These are phyloP conservation scores for Hordeum marinum DNA, from an alignment of 176 grass and related monocot species.

Conservation along the genomic window DNA sequence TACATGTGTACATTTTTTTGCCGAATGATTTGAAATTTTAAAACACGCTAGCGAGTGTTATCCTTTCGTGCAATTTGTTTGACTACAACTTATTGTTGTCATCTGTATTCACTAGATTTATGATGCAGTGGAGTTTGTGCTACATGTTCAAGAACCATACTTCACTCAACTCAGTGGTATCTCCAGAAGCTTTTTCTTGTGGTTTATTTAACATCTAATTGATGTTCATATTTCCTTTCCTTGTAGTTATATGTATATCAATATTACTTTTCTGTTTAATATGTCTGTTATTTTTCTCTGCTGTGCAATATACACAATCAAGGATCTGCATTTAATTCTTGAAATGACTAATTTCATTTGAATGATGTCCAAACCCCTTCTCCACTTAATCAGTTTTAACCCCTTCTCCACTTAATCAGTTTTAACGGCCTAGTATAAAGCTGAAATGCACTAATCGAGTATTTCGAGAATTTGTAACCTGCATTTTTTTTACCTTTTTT, in stretches of 20 bases:
- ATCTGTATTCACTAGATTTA: constrained; percentile 50
- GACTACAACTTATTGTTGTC: not conserved
- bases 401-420: not conserved
- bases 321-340: not conserved
- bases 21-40: not conserved
- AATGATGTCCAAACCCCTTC: not conserved
- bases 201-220: not conserved
- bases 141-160: constrained; percentile 95
- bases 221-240: not conserved
- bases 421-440: not conserved
- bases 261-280: not conserved
- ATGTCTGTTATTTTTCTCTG: not conserved
- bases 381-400: not conserved
- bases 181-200: not conserved
- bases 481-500: not conserved
- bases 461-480: not conserved
- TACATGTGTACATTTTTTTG: not conserved
- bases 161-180: constrained; percentile 82
- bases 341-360: not conserved
- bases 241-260: not conserved
- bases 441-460: not conserved
- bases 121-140: constrained; percentile 49
- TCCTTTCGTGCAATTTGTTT: not conserved
- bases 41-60: not conserved
- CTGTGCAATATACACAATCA: not conserved